phyloP scores from a whole-genome alignment of 768 basidiomycete genomes.

The Cystofilobasidium macerans region DNA sequence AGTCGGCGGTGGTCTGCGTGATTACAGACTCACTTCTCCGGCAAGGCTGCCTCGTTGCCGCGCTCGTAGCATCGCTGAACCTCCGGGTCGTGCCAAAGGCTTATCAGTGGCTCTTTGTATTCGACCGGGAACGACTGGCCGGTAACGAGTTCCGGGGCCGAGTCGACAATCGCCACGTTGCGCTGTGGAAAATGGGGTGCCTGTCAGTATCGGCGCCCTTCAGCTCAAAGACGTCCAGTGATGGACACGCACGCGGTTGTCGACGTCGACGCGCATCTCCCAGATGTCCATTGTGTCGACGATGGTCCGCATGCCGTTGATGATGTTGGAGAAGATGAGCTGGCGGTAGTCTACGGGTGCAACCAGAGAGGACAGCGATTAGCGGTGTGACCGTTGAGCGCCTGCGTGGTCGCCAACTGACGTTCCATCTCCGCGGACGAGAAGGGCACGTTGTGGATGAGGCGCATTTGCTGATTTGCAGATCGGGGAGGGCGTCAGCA shows the following conservation, averaged over 20 bases:
- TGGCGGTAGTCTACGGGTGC: conserved; percentile 46
- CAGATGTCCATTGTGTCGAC: conserved; percentile 84
- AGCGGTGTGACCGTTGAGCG: background rate
- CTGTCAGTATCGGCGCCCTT: background rate
- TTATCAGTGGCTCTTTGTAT: conserved; percentile 56
- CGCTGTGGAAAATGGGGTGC: conserved; percentile 28
- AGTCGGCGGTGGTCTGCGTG: too few relatives aligned
- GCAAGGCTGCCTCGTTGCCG: conserved; percentile 81
- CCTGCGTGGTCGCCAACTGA: background rate
- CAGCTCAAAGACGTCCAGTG: background rate
- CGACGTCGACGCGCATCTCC: conserved; percentile 58
- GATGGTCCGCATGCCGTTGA: conserved; percentile 67
- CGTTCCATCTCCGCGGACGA: conserved; percentile 64
- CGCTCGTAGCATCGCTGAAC: conserved; percentile 65
- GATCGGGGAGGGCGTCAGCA: background rate
- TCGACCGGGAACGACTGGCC: conserved; percentile 64
- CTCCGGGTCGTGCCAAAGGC: conserved; percentile 65
- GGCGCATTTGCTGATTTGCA: conserved; percentile 75
- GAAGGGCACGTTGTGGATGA: conserved; percentile 83
- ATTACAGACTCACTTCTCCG: conserved; percentile 71
- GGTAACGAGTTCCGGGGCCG: conserved; percentile 60
- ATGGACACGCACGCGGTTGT: conserved; percentile 41
- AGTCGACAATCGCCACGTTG: conserved; percentile 54
- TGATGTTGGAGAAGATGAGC: conserved; percentile 83
- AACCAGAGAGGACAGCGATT: background rate